Evolutionary conservation across 768 basidiomycete species (phyloP).

Genomic region (Candolleomyces eurysporus): DNA sequence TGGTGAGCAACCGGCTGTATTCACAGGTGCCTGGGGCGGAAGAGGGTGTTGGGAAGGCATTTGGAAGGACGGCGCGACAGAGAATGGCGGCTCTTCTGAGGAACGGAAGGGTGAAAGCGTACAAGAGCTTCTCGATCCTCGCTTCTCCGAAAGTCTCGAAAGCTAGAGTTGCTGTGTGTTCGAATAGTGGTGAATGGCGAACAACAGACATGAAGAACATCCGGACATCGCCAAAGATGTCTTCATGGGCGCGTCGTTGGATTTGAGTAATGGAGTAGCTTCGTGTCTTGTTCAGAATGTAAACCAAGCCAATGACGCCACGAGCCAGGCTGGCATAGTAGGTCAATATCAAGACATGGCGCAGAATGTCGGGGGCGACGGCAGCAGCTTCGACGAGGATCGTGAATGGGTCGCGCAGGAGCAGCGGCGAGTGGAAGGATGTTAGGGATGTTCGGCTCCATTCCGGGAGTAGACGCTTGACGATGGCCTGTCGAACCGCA

Average conservation of each 20-base stretch:
- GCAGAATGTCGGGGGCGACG: constrained; percentile 84
- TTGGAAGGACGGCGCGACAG: constrained; percentile 70
- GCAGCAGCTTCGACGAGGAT: constrained; percentile 89
- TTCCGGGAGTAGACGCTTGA: constrained; percentile 87
- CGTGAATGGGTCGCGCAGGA: constrained; percentile 88
- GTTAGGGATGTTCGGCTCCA: constrained; percentile 87
- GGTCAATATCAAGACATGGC: constrained; percentile 81
- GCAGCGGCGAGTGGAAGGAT: constrained; percentile 79
- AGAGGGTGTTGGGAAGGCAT: constrained; percentile 54
- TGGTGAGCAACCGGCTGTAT: constrained; percentile 70
- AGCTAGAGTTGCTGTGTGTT: constrained; percentile 77
- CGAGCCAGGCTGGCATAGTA: constrained; percentile 92
- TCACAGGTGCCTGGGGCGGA: constrained; percentile 52
- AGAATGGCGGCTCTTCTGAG: constrained; percentile 85
- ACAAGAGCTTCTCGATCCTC: constrained; percentile 81
- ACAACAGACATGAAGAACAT: constrained; percentile 92
- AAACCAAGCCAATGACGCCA: constrained; percentile 82
- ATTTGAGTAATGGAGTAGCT: constrained; percentile 47
- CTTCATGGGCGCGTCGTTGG: constrained; percentile 52
- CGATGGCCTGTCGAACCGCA: constrained; percentile 77
- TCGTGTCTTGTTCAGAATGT: constrained; percentile 71
- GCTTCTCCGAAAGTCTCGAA: constrained; percentile 82
- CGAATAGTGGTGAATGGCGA: constrained; percentile 83
- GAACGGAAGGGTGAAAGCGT: constrained; percentile 88
- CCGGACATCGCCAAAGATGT: constrained; percentile 79